Percentiles rank a stretch among this genome's conserved stretches.
These are phyloP conservation scores for Wickerhamiella pararugosa DNA, from an alignment of 1,139 yeast genomes.

Conservation along the genomic window DNA sequence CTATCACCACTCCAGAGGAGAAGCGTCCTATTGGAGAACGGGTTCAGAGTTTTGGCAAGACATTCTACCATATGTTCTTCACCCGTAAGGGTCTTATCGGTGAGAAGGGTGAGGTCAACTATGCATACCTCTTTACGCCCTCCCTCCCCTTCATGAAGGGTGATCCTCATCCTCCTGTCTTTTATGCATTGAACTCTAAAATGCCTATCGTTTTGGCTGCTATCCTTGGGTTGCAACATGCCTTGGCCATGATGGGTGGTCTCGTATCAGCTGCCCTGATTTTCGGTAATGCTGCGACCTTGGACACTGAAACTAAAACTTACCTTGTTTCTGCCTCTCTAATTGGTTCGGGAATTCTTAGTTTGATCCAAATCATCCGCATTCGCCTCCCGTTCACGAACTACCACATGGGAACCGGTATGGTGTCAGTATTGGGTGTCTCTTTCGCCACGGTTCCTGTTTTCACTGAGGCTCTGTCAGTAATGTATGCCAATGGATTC, in stretches of 20 bases:
- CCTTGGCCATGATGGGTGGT: slow-evolving; percentile 84
- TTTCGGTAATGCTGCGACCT: slow-evolving; percentile 46
- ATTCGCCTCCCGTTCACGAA: slow-evolving; percentile 59
- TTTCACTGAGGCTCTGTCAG: slow-evolving; percentile 57
- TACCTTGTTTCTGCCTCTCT: slow-evolving; percentile 68
- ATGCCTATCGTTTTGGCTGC: slow-evolving; percentile 68
- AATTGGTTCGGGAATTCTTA: slow-evolving; percentile 59
- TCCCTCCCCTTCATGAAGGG: slow-evolving; percentile 48
- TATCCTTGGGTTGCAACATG: slow-evolving; percentile 70
- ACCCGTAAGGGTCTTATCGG: slow-evolving; percentile 70
- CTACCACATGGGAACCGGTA: slow-evolving; percentile 72
- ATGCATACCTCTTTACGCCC: slow-evolving; percentile 62
- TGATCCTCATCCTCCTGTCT: slow-evolving; percentile 41
- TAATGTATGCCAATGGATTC: slow-evolving; percentile 59
- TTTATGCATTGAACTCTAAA: slow-evolving; percentile 62
- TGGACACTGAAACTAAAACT: slow-evolving; percentile 36
- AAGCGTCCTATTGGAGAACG: not conserved
- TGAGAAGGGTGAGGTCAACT: slow-evolving; percentile 43
- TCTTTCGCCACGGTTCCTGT: slow-evolving; percentile 78
- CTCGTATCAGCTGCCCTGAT: slow-evolving; percentile 74
- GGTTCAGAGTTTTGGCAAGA: not conserved
- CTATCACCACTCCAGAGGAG: not conserved
- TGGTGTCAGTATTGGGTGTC: slow-evolving; percentile 78
- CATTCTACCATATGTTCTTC: slow-evolving; percentile 12
- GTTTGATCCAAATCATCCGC: slow-evolving; percentile 65